Evolutionary conservation across 257 asterid species (phyloP).

Genomic region (Mentha longifolia): DNA sequence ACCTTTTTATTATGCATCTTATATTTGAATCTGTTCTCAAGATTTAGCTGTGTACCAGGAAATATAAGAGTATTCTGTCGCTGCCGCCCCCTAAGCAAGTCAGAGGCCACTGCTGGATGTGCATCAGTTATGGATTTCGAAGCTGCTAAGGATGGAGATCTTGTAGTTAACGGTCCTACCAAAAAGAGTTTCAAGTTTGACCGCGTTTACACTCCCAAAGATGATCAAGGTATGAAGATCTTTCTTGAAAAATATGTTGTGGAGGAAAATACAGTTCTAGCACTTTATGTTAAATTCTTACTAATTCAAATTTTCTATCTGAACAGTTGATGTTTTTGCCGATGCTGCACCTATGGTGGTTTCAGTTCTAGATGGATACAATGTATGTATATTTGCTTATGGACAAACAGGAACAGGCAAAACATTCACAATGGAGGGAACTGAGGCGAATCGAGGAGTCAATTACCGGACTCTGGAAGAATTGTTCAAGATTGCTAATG

Average conservation of each 20-base stretch:
- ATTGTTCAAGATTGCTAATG: constrained; percentile 71
- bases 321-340: constrained; percentile 82
- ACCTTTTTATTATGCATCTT: neutral
- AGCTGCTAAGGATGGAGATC: constrained; percentile 94
- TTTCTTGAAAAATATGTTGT: neutral
- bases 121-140: constrained; percentile 83
- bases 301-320: constrained; percentile 12
- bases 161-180: constrained; percentile 56
- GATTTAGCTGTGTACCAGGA: constrained; percentile 53
- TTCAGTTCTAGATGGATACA: constrained; percentile 97
- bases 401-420: constrained; percentile 99
- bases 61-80: constrained; percentile 97
- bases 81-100: constrained; percentile 92
- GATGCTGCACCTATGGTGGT: constrained; percentile 96
- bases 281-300: neutral
- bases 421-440: constrained; percentile 99
- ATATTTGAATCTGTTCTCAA: constrained; percentile 28
- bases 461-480: constrained; percentile 92
- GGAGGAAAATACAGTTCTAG: neutral
- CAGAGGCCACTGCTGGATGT: constrained; percentile 64
- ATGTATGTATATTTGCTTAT: constrained; percentile 95
- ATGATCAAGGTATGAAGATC: constrained; percentile 84
- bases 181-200: constrained; percentile 84
- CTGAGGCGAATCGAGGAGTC: constrained; percentile 82
- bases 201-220: constrained; percentile 87